phyloP scores from a whole-genome alignment of 2,329 filamentous ascomycete genomes.

The Aotearoamyces nothofagi region DNA sequence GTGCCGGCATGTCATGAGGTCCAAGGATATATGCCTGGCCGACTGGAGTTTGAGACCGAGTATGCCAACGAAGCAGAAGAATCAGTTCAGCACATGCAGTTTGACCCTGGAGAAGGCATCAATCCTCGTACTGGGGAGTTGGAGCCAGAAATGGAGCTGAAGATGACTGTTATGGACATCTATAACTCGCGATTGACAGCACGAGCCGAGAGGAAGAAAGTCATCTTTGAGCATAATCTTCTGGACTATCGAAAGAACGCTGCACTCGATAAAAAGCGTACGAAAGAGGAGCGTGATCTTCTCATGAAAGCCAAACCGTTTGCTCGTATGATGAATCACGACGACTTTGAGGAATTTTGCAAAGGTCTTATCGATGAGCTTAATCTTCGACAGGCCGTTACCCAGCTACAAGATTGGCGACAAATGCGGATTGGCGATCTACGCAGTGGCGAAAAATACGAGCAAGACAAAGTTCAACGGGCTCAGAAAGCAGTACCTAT shows the following conservation, averaged over 20 bases:
- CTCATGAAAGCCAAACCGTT: conserved; percentile 92
- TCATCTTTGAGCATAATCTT: conserved; percentile 89
- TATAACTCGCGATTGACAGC: conserved; percentile 89
- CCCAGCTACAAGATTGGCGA: conserved; percentile 89
- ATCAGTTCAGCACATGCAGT: conserved; percentile 95
- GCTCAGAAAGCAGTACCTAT: conserved; percentile 56
- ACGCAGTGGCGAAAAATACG: conserved; percentile 79
- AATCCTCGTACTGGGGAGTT: conserved; percentile 72
- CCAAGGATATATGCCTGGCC: conserved; percentile 95
- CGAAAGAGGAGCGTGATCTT: conserved; percentile 86
- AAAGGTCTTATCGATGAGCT: conserved; percentile 81
- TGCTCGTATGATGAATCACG: conserved; percentile 87
- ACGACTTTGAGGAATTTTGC: conserved; percentile 77
- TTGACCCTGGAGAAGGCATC: conserved; percentile 87
- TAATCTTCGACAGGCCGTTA: conserved; percentile 77
- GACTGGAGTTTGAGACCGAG: conserved; percentile 93
- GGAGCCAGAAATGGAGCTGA: conserved; percentile 93
- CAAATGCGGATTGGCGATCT: conserved; percentile 72
- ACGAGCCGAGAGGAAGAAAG: conserved; percentile 85
- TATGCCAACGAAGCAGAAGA: conserved; percentile 97
- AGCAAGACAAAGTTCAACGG: conserved; percentile 69
- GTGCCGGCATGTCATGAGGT: conserved; percentile 96
- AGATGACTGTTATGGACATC: conserved; percentile 95
- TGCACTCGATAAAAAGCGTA: conserved; percentile 81
- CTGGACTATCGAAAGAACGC: conserved; percentile 89